Percentiles rank a stretch among this genome's conserved stretches.
These are phyloP conservation scores for Dalbergia cultrata DNA, from an alignment of 306 rosid species.

Conservation along the genomic window DNA sequence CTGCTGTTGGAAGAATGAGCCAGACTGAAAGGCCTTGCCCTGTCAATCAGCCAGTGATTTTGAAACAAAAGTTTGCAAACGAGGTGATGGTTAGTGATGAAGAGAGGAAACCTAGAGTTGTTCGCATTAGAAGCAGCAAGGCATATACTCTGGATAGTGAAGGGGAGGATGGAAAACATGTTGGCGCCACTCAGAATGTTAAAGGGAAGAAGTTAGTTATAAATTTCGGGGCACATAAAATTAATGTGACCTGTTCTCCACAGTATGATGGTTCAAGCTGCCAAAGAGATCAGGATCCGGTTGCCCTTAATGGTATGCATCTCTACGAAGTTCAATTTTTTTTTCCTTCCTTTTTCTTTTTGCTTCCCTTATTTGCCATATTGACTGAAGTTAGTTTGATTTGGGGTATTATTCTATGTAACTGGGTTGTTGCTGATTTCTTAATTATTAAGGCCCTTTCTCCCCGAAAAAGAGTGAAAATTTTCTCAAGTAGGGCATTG, in stretches of 20 bases:
- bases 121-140: slow-evolving; percentile 76
- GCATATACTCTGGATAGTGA: slow-evolving; percentile 66
- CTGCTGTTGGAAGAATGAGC: slow-evolving; percentile 71
- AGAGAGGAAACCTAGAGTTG: slow-evolving; percentile 74
- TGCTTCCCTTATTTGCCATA: not conserved
- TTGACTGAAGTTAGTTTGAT: not conserved
- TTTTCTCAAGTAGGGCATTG: not conserved
- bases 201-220: slow-evolving; percentile 94
- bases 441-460: slow-evolving; percentile 8
- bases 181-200: slow-evolving; percentile 63
- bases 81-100: slow-evolving; percentile 94
- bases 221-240: slow-evolving; percentile 86
- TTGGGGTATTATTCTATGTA: not conserved
- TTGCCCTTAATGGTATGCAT: slow-evolving; percentile 66
- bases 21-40: slow-evolving; percentile 65
- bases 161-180: slow-evolving; percentile 77
- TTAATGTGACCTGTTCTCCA: slow-evolving; percentile 82
- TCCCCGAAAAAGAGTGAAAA: not conserved
- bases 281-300: slow-evolving; percentile 75
- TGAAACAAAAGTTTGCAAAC: slow-evolving; percentile 84
- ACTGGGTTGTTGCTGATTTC: slow-evolving; percentile 25
- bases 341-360: not conserved
- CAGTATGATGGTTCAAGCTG: slow-evolving; percentile 83
- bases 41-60: slow-evolving; percentile 63
- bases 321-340: not conserved